Conservation (phyloP, 1,284 basidiomycete species). For the Ganoderma boninense region DNA sequence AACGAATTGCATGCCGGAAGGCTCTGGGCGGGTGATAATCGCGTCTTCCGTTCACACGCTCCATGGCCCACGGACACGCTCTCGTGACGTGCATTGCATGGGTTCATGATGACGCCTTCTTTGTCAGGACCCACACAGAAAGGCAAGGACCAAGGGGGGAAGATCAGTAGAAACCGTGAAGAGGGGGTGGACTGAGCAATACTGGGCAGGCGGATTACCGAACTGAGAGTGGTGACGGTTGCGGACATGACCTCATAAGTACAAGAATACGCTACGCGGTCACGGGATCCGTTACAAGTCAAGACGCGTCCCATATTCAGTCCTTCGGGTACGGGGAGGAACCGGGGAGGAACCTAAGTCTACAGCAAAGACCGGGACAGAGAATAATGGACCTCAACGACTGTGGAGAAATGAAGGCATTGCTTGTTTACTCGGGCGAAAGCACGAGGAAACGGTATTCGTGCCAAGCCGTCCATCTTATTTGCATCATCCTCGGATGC, state of each 20-base stretch:
- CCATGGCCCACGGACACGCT: conserved; percentile 10
- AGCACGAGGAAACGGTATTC: no score
- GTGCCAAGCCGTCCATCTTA: conserved; percentile 1
- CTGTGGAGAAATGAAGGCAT: no score
- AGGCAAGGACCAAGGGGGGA: not conserved
- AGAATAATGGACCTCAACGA: not conserved
- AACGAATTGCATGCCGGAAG: conserved; percentile 23
- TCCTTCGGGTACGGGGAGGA: no score
- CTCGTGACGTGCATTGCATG: conserved; percentile 3
- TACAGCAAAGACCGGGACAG: not conserved
- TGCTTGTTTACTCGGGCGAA: no score
- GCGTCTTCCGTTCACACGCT: conserved; percentile 58
- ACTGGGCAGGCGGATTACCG: not conserved
- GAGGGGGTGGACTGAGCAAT: not conserved
- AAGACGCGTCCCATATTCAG: conserved; percentile 14
- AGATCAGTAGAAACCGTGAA: not conserved
- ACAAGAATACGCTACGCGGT: conserved; percentile 15
- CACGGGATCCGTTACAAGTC: conserved; percentile 14
- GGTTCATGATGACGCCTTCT: not conserved
- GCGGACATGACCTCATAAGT: conserved; percentile 17
- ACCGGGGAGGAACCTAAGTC: not conserved
- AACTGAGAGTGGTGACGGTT: not conserved
- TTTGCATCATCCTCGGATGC: conserved; percentile 7
- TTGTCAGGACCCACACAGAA: not conserved
- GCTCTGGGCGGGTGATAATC: conserved; percentile 42